phyloP scores from a whole-genome alignment of 257 asterid species.

The Capsicum pubescens region DNA sequence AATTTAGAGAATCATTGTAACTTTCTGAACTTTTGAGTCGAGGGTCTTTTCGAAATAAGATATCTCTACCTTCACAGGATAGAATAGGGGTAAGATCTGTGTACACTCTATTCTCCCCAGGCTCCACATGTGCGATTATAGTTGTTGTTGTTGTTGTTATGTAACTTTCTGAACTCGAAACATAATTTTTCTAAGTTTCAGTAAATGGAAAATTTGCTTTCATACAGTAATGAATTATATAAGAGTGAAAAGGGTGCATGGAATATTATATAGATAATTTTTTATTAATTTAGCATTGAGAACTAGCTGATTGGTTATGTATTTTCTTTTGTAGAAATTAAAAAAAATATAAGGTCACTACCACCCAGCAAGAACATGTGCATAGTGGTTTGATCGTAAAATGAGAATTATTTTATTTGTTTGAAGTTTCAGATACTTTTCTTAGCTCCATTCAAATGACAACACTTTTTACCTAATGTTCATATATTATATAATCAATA shows the following conservation, averaged over 20 bases:
- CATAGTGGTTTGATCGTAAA: conserved; percentile 38
- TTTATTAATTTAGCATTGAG: not conserved
- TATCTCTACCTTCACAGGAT: fast-evolving
- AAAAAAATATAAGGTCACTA: conserved; percentile 34
- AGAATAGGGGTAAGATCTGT: too few relatives aligned
- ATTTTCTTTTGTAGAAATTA: not conserved
- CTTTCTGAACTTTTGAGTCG: not conserved
- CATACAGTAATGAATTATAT: not conserved
- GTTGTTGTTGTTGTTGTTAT: not conserved
- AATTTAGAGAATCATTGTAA: not conserved
- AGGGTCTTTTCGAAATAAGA: not conserved
- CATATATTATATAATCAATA: not conserved
- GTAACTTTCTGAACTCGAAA: not conserved
- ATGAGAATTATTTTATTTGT: conserved; percentile 17
- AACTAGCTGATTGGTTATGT: not conserved
- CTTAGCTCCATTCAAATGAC: not conserved
- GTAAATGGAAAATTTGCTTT: not conserved
- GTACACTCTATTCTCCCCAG: too few relatives aligned
- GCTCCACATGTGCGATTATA: not conserved
- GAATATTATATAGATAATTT: not conserved
- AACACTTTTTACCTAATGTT: conserved; percentile 25
- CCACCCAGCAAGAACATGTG: conserved; percentile 43
- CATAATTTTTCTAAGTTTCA: not conserved
- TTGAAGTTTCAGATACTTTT: conserved; percentile 2
- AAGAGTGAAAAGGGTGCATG: not conserved